phyloP scores from a whole-genome alignment of 352 stramenopile species.

The Phytophthora chlamydospora region DNA sequence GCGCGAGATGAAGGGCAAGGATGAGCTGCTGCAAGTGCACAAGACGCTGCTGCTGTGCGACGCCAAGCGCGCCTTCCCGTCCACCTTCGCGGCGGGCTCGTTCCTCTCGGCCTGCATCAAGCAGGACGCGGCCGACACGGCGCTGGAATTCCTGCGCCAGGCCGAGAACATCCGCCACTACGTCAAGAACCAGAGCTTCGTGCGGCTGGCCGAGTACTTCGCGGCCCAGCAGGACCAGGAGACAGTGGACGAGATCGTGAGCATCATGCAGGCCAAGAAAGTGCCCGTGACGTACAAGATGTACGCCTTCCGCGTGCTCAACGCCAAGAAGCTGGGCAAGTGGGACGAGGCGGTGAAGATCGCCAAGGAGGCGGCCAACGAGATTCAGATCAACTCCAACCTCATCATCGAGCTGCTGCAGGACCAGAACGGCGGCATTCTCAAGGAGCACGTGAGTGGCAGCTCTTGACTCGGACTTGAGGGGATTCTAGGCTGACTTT shows the following conservation, averaged over 20 bases:
- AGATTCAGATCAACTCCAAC: conserved; percentile 81
- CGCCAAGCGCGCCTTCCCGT: conserved; percentile 78
- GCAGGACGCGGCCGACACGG: conserved; percentile 56
- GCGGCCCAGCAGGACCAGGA: conserved; percentile 57
- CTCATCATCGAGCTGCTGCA: conserved; percentile 73
- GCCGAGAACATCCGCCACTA: conserved; percentile 80
- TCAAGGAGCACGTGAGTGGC: conserved; percentile 56
- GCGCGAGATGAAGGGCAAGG: conserved; percentile 77
- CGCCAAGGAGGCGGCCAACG: conserved; percentile 69
- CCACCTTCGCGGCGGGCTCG: conserved; percentile 59
- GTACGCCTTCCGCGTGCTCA: conserved; percentile 75
- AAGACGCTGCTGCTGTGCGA: conserved; percentile 79
- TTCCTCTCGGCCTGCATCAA: conserved; percentile 78
- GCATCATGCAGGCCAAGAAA: conserved; percentile 52
- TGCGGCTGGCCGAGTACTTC: conserved; percentile 76
- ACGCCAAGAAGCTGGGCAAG: conserved; percentile 66
- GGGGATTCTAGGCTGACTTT: background rate
- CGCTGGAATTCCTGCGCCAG: conserved; percentile 72
- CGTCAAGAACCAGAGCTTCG: conserved; percentile 78
- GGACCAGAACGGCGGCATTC: conserved; percentile 62
- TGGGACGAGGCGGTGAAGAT: conserved; percentile 63
- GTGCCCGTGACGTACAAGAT: conserved; percentile 71
- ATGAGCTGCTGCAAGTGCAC: conserved; percentile 75
- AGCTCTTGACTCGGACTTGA: background rate
- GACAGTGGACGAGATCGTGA: conserved; percentile 63